Evolutionary conservation across 371 early-diverging fungal genomes (phyloP).

Genomic region (Coemansia sp.): DNA sequence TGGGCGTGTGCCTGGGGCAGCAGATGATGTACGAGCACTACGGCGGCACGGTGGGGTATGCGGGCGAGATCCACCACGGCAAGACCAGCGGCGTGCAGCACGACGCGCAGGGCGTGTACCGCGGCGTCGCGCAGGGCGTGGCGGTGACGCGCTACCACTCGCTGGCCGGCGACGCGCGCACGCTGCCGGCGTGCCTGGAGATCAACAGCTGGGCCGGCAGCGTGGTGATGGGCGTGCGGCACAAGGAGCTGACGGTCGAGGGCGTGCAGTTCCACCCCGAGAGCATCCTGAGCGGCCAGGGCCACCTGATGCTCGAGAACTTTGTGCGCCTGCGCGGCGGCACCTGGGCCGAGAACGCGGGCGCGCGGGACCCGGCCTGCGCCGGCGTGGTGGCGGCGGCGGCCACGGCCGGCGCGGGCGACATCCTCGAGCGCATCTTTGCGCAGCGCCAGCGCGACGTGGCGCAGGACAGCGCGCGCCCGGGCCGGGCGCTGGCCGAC

Average conservation of each 20-base stretch:
- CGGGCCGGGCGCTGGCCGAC: constrained; percentile 72
- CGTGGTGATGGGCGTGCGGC: constrained; percentile 92
- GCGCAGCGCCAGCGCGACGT: constrained; percentile 81
- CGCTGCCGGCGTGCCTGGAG: constrained; percentile 79
- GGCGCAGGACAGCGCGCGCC: constrained; percentile 62
- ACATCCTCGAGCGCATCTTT: constrained; percentile 53
- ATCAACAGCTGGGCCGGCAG: constrained; percentile 85
- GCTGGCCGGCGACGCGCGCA: constrained; percentile 80
- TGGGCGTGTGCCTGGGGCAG: constrained; percentile 96
- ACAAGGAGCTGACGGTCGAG: constrained; percentile 83
- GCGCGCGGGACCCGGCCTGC: constrained; percentile 32
- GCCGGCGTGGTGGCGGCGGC: not conserved
- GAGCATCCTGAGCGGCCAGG: constrained; percentile 89
- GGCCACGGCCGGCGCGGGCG: not conserved
- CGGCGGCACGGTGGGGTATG: constrained; percentile 87
- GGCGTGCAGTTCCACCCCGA: constrained; percentile 98
- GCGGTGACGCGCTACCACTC: constrained; percentile 95
- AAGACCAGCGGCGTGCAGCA: constrained; percentile 87
- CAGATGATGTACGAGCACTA: constrained; percentile 95
- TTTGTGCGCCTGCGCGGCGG: constrained; percentile 86
- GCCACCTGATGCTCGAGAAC: constrained; percentile 80
- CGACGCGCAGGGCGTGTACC: constrained; percentile 86
- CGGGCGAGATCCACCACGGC: constrained; percentile 94
- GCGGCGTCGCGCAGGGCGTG: constrained; percentile 62
- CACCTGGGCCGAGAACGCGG: constrained; percentile 73